phyloP scores from a whole-genome alignment of 352 stramenopile species.

The Thraustochytrium aureum region DNA sequence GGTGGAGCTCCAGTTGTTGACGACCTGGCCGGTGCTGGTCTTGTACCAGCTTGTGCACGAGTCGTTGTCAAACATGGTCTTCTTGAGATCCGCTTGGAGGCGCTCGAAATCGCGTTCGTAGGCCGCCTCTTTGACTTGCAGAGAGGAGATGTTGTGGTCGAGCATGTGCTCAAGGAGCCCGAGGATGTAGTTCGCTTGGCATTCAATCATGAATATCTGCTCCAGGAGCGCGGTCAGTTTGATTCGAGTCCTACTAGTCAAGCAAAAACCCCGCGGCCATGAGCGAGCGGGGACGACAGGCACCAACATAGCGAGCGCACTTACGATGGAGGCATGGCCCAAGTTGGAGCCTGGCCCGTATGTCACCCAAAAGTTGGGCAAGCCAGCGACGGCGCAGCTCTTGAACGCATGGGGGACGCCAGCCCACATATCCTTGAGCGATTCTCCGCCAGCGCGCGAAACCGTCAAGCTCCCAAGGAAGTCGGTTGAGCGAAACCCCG shows the following conservation, averaged over 20 bases:
- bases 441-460: not conserved
- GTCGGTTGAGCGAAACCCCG: conserved; percentile 33
- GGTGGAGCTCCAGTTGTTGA: conserved; percentile 52
- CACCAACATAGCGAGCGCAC: no score
- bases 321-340: conserved; percentile 22
- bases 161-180: conserved; percentile 17
- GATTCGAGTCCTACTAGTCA: no score
- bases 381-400: conserved; percentile 17
- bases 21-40: conserved; percentile 5
- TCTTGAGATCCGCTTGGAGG: conserved; percentile 24
- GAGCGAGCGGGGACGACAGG: no score
- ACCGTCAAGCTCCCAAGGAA: conserved; percentile 38
- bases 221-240: no score
- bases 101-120: conserved; percentile 7
- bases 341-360: conserved; percentile 52
- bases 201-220: conserved; percentile 50
- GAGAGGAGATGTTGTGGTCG: not conserved
- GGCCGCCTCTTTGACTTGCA: conserved; percentile 9
- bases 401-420: conserved; percentile 22
- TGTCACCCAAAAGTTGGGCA: conserved; percentile 50
- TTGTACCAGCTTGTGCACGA: conserved; percentile 49
- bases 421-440: conserved; percentile 30
- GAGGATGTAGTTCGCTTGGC: conserved; percentile 31
- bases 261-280: no score
- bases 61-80: conserved; percentile 29